Percentiles rank a stretch among this genome's conserved stretches.
These are phyloP conservation scores for Solanum tarapatanum DNA, from an alignment of 257 asterid genomes.

Conservation along the genomic window DNA sequence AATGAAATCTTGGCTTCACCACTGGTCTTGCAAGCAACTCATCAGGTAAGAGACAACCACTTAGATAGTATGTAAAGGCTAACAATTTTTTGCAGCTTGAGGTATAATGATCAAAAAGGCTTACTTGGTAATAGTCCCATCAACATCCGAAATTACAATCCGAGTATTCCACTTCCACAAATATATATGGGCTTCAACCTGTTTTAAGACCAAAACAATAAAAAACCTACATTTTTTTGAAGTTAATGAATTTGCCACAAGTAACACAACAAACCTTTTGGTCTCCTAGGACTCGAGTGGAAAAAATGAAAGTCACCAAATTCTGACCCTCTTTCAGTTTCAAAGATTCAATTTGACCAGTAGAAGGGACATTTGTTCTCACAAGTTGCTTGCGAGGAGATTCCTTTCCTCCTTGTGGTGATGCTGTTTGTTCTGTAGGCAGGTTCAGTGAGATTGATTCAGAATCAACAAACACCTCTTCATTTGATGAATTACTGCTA, in stretches of 20 bases:
- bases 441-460: conserved; percentile 38
- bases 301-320: conserved; percentile 67
- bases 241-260: background rate
- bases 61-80: background rate
- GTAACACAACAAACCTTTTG: conserved; percentile 55
- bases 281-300: conserved; percentile 84
- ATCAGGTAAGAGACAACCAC: background rate
- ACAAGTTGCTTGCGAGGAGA: conserved; percentile 76
- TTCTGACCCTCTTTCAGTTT: conserved; percentile 93
- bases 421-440: conserved; percentile 21
- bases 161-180: conserved; percentile 99
- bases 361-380: conserved; percentile 86
- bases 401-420: conserved; percentile 19
- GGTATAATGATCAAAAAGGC: conserved; percentile 1
- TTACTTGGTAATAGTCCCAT: conserved; percentile 97
- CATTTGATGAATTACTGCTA: conserved; percentile 37
- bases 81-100: background rate
- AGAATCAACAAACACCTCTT: conserved; percentile 52
- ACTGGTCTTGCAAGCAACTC: background rate
- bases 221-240: background rate
- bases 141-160: conserved; percentile 94
- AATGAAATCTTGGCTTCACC: background rate
- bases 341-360: conserved; percentile 83
- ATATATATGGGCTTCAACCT: conserved; percentile 99
- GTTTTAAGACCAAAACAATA: conserved; percentile 11